A percentile compares a stretch with the other conserved stretches of the same genome.
Evolutionary conservation across 2,329 filamentous ascomycete genomes (phyloP).

Genomic region (Colletotrichum filicis): DNA sequence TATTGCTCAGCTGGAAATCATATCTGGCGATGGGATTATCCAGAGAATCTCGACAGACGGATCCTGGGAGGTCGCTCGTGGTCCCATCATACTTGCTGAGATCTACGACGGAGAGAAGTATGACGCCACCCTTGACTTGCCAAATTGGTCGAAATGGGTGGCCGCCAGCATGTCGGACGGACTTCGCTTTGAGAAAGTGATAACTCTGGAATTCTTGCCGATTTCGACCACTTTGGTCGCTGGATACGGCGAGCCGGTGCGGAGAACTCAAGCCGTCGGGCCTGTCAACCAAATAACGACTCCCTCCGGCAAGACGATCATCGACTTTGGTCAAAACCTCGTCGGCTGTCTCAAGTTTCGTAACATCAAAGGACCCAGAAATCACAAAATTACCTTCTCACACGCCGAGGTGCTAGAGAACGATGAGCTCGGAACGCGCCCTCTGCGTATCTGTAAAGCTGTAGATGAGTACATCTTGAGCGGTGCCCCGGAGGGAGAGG

Average conservation of each 20-base stretch:
- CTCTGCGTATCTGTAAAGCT: conserved; percentile 49
- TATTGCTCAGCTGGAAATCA: neutral
- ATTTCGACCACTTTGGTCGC: too few species aligned
- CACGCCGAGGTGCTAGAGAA: conserved; percentile 57
- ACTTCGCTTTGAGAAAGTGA: too few species aligned
- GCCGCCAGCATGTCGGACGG: too few species aligned
- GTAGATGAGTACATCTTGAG: conserved; percentile 46
- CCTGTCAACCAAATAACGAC: conserved; percentile 43
- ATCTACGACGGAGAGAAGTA: conserved; percentile 36
- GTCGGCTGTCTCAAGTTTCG: conserved; percentile 44
- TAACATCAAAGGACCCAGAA: conserved; percentile 35
- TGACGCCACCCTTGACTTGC: conserved; percentile 15
- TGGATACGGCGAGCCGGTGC: conserved; percentile 21
- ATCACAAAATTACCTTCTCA: conserved; percentile 43
- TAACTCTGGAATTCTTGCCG: neutral
- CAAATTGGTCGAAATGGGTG: conserved; percentile 16
- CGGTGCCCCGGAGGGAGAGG: conserved; percentile 34
- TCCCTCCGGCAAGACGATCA: conserved; percentile 47
- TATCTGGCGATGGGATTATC: conserved; percentile 1
- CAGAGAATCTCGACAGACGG: neutral
- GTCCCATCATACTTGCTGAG: conserved; percentile 26
- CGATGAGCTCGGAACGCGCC: conserved; percentile 50
- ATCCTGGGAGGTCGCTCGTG: neutral
- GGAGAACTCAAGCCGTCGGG: conserved; percentile 42
- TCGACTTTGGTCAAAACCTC: conserved; percentile 58